Evolutionary conservation across 2,329 filamentous ascomycete species (phyloP).

Genomic region (Apiospora marii): DNA sequence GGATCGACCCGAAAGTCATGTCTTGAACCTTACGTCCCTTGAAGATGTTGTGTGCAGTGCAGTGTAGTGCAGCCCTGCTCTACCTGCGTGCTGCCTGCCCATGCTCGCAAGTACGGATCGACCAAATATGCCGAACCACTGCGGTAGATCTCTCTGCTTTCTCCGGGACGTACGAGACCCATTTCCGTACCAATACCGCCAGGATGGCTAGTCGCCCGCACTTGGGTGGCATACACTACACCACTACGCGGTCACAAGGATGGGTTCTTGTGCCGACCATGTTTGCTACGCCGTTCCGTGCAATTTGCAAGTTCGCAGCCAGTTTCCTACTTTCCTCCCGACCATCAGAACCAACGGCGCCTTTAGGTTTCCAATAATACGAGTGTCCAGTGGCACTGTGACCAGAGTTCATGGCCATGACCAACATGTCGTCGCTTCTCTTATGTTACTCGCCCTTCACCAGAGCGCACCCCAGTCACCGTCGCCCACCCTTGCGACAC

Average conservation of each 20-base stretch:
- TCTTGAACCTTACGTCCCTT: conserved; percentile 4
- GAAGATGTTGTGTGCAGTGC: background rate
- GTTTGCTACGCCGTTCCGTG: conserved; percentile 6
- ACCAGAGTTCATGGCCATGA: background rate
- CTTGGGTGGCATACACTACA: background rate
- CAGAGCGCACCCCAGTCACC: background rate
- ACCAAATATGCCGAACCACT: background rate
- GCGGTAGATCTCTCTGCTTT: conserved; percentile 8
- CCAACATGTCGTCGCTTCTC: background rate
- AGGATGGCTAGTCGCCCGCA: background rate
- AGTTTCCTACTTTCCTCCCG: background rate
- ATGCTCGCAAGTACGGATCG: background rate
- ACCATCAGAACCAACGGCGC: background rate
- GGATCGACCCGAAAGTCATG: background rate
- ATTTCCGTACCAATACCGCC: background rate
- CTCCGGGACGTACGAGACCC: background rate
- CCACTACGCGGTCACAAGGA: conserved; percentile 18
- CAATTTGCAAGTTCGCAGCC: conserved; percentile 9
- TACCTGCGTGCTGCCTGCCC: background rate
- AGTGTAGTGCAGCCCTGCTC: too few species aligned
- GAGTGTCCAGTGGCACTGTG: background rate
- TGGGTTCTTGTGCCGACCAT: background rate
- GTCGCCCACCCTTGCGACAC: background rate
- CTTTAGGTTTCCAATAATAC: background rate
- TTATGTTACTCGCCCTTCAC: conserved; percentile 6